Evolutionary conservation across 208 protist genomes (phyloP).

Genomic region (Leishmania major): DNA sequence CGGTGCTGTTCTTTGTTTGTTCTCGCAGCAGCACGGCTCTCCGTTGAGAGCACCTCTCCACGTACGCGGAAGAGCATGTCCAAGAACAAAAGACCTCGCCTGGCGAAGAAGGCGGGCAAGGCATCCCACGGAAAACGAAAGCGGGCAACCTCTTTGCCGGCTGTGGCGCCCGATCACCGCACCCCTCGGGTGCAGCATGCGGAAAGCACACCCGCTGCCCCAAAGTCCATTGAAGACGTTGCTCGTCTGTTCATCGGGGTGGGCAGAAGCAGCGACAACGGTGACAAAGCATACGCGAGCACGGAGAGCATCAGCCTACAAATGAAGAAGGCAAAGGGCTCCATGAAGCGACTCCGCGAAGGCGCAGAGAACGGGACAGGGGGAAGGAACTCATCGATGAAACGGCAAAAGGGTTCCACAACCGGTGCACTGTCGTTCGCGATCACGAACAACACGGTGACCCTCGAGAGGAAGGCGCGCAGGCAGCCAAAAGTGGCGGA

Average conservation of each 20-base stretch:
- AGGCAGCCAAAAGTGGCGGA: background rate
- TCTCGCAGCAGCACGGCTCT: background rate
- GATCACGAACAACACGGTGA: background rate
- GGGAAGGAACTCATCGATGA: background rate
- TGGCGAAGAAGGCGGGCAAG: background rate
- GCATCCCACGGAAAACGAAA: no score
- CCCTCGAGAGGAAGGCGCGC: background rate
- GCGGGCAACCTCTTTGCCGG: background rate
- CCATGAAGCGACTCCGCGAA: background rate
- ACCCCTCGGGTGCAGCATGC: background rate
- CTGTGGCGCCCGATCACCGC: background rate
- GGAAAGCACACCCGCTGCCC: background rate
- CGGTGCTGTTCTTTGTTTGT: background rate
- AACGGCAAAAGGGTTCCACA: background rate
- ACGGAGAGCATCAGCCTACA: background rate
- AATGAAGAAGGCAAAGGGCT: background rate
- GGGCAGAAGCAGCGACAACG: background rate
- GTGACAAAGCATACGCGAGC: background rate
- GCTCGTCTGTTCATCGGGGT: conserved; percentile 29
- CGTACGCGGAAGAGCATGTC: background rate
- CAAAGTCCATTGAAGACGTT: conserved; percentile 26
- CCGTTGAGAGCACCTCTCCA: background rate
- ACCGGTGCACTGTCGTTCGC: background rate
- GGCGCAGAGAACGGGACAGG: background rate
- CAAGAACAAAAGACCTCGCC: background rate